Base-by-base conservation (phyloP, 1,284 basidiomycete species). In the Heliocybe sulcata region DNA sequence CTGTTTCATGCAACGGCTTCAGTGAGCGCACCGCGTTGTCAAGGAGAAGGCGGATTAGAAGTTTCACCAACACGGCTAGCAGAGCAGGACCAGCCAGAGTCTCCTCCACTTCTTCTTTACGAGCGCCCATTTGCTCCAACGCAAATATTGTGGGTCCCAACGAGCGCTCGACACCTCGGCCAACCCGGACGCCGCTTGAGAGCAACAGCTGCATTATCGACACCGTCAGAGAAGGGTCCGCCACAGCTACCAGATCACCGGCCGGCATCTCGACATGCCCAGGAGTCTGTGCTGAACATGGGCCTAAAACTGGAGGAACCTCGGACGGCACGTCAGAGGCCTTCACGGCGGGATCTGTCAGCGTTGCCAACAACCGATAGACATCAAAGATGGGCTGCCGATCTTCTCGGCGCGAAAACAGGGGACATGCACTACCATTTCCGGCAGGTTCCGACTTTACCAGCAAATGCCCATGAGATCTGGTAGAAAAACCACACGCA, bases 21-120 rank as follows among this genome's bases (percentile, higher is more conserved):
- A 42, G 6, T 42, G 38, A 42, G 38, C 23, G 16, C 12, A 49
- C n/a, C 14, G 47, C 47, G 47, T 49, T 49, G 27, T 20, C 23
- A 29, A 62, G 19, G 19, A 62, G 45, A 0, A 58, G 58, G n/a
- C 64, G 66, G 6, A 75, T 55, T 52, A 79, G 71, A 26, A 56
- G 60, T 56, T 69, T 67, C 26, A 72, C 63, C 10, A 68, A 62
- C 16, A 78, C 59, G 10, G 76, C 68, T 25, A 84, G 65, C 31
- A 76, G 57, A 3, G 77, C 79, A 55, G 69, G 66, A 10, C 80
- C 74, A 22, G 74, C 73, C 6, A 82, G 66, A n/a, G 61, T 60
- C 4, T 61, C 60, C 19, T 75, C 70, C 45, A 52, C 48, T 22
- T 6, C 38, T 6, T 20, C 42, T 31, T 23, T 49, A 33, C 35